Base-by-base conservation (phyloP, 345 rosid genomes). In the Lepidium didymum region DNA sequence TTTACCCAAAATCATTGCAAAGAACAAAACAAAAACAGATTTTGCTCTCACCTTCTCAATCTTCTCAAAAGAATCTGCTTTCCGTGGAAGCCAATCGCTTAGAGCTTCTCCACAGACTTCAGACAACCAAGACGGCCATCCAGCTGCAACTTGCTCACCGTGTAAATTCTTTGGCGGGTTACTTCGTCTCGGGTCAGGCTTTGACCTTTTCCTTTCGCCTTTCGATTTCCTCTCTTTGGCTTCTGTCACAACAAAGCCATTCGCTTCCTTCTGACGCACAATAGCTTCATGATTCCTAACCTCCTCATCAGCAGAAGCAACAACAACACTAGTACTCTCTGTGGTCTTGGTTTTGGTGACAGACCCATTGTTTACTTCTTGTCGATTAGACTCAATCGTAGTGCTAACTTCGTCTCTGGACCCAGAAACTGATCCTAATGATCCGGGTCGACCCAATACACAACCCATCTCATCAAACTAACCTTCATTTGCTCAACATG, bases 31-130 rank as follows among this genome's bases (percentile, higher is more conserved):
- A n/a, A 21, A 68, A 56, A 69, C 65, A 62, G 55, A 49, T 29
- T 14, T 11, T 38, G 8, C 14, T 4, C 76, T 43, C 38, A 94
- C 99, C 91, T 91, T 94, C 64, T 89, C 99, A 34, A 94, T 91
- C 82, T 94, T 94, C 93, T 94, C 96, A 41, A 89, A 94, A 2
- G 97, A 78, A 77, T 94, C 96, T 1, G 97, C 99, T 36, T 86
- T 80, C 21, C 96, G 85, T 14, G 99, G 99, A 78, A 89, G 81
- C 99, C 96, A 94, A 2, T 97, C 99, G 53, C 72, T 87, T 49
- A 94, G 82, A 2, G 96, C 97, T 72, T 94, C 99, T 33, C 99
- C 99, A n/a, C 97, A 91, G 35, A 86, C 89, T 11, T 85, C 90
- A 0, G 99, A 82, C 45, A 94, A 71, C 99, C 97, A 94, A 0